Conservation (phyloP, 306 rosid genomes). For the Begonia peltatifolia region DNA sequence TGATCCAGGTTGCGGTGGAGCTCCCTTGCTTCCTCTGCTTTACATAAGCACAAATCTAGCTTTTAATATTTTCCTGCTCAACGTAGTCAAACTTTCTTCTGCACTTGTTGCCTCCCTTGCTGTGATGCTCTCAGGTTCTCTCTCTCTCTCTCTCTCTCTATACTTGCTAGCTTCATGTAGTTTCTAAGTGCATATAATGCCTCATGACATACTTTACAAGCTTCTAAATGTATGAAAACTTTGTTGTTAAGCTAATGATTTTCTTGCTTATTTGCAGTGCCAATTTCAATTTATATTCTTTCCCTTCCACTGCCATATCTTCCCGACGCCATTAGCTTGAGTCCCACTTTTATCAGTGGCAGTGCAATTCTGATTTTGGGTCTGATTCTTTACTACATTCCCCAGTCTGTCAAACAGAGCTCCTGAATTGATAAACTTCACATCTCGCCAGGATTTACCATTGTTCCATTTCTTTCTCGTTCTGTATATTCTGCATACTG, state of each 20-base stretch:
- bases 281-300: conserved; percentile 57
- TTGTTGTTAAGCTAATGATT: conserved; percentile 1
- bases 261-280: conserved; percentile 48
- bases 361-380: conserved; percentile 64
- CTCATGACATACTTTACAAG: background rate
- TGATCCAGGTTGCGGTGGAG: conserved; percentile 62
- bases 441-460: background rate
- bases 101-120: conserved; percentile 74
- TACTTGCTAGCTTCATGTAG: background rate
- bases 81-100: conserved; percentile 58
- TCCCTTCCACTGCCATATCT: conserved; percentile 83
- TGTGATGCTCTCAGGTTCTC: conserved; percentile 68
- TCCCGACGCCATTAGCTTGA: conserved; percentile 38
- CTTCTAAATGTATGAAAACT: background rate
- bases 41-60: conserved; percentile 50
- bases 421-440: conserved; percentile 13
- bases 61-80: conserved; percentile 67
- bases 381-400: conserved; percentile 44
- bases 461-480: too few species aligned
- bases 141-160: conserved; percentile 6
- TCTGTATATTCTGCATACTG: too few species aligned
- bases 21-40: conserved; percentile 82
- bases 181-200: background rate
- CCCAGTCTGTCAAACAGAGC: conserved; percentile 25
- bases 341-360: conserved; percentile 67